Evolutionary conservation across 768 basidiomycete species (phyloP).

Genomic region (Tulasnella sp.): DNA sequence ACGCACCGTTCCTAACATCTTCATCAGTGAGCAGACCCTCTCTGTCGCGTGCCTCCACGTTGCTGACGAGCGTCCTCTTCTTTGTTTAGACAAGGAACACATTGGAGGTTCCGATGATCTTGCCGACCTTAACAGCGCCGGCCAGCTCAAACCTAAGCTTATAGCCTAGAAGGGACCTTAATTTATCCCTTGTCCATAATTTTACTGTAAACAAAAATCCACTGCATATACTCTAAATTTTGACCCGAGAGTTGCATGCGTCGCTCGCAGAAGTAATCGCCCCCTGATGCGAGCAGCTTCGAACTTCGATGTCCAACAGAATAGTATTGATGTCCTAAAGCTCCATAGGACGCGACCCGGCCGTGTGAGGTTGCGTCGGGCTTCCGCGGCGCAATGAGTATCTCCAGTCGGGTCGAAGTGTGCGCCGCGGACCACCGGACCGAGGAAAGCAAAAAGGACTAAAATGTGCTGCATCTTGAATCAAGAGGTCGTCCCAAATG

Average conservation of each 20-base stretch:
- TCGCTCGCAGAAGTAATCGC: neutral
- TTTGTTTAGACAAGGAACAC: constrained; percentile 29
- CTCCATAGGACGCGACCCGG: neutral
- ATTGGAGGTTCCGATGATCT: constrained; percentile 33
- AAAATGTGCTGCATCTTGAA: neutral
- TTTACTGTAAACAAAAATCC: neutral
- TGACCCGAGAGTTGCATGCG: too few species aligned
- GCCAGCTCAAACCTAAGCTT: constrained; percentile 20
- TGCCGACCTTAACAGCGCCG: constrained; percentile 20
- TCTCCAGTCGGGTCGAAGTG: neutral
- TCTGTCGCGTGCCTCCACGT: neutral
- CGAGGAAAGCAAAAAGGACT: neutral
- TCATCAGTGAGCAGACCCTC: constrained; percentile 51
- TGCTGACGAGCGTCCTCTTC: neutral
- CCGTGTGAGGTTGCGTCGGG: too few species aligned
- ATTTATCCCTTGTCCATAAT: neutral
- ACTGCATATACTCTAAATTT: neutral
- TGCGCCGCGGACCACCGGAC: neutral
- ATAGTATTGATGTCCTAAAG: neutral
- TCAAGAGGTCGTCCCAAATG: neutral
- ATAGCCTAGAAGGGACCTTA: neutral
- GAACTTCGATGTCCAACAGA: neutral
- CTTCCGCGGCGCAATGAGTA: neutral
- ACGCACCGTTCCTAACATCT: constrained; percentile 71
- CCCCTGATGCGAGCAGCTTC: neutral